These are phyloP conservation scores for Pouteria glomerata DNA, from an alignment of 148 eudicot genomes.

Conservation along the genomic window DNA sequence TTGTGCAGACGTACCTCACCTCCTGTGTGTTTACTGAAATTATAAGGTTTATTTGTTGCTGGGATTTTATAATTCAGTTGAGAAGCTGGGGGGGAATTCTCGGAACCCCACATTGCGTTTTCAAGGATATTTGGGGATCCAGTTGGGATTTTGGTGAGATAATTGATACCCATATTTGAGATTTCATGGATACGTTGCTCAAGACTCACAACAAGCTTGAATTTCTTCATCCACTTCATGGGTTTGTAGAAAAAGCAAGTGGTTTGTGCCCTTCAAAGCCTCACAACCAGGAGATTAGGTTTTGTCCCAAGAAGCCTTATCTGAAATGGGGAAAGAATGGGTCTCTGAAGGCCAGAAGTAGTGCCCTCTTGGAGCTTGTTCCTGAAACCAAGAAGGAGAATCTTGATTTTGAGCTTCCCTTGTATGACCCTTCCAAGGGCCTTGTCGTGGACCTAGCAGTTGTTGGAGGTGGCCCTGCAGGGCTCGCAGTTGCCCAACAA, in stretches of 20 bases:
- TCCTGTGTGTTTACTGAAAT: neutral
- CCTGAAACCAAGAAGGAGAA: slow-evolving; percentile 82
- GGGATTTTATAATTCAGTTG: neutral
- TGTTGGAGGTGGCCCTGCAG: slow-evolving; percentile 98
- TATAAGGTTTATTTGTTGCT: neutral
- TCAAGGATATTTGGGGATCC: slow-evolving; percentile 30
- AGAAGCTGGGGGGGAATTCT: slow-evolving; percentile 4
- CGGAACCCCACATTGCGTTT: slow-evolving; percentile 9
- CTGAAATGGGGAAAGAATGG: slow-evolving; percentile 30
- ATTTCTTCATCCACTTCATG: slow-evolving; percentile 55
- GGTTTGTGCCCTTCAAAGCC: slow-evolving; percentile 34
- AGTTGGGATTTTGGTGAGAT: slow-evolving; percentile 13
- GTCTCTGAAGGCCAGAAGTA: slow-evolving; percentile 42
- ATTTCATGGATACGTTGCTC: slow-evolving; percentile 69
- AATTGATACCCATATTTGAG: slow-evolving; percentile 7
- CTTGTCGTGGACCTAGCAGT: slow-evolving; percentile 70
- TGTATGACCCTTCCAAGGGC: slow-evolving; percentile 81
- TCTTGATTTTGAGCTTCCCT: slow-evolving; percentile 88
- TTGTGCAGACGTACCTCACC: neutral
- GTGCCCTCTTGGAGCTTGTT: slow-evolving; percentile 84
- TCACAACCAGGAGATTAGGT: slow-evolving; percentile 22
- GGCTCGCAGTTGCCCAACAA: slow-evolving; percentile 94
- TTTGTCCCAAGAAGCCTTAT: slow-evolving; percentile 27
- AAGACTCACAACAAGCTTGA: slow-evolving; percentile 72
- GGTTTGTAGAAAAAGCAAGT: slow-evolving; percentile 49